Conservation (phyloP, 2,329 filamentous ascomycete genomes). For the Dothidotthia symphoricarpi region DNA sequence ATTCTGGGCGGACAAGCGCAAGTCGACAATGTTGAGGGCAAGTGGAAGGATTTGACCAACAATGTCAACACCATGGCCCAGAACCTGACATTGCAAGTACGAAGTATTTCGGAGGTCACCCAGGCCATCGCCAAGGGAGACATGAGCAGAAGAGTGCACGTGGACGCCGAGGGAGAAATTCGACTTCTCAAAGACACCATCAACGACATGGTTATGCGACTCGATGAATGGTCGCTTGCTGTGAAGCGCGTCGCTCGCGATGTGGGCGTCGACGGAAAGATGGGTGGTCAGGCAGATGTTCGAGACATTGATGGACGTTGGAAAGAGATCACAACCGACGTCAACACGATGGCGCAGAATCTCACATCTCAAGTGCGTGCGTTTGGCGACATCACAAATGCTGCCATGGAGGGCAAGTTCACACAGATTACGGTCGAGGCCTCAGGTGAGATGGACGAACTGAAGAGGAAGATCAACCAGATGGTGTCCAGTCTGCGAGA, state of each 20-base stretch:
- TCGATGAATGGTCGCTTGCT: slow-evolving; percentile 95
- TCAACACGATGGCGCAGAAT: slow-evolving; percentile 84
- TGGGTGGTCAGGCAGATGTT: slow-evolving; percentile 95
- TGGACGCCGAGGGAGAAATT: slow-evolving; percentile 93
- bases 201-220: slow-evolving; percentile 95
- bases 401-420: slow-evolving; percentile 95
- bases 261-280: slow-evolving; percentile 95
- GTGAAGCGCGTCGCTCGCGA: slow-evolving; percentile 94
- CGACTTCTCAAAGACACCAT: slow-evolving; percentile 92
- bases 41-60: slow-evolving; percentile 66
- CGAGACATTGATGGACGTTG: slow-evolving; percentile 89
- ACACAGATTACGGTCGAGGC: slow-evolving; percentile 96
- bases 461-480: slow-evolving; percentile 98
- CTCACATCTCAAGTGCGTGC: slow-evolving; percentile 95
- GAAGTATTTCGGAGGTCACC: slow-evolving; percentile 89
- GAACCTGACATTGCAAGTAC: slow-evolving; percentile 67
- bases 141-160: slow-evolving; percentile 93
- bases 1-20: slow-evolving; percentile 63
- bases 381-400: slow-evolving; percentile 97
- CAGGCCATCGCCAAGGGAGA: slow-evolving; percentile 94
- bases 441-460: slow-evolving; percentile 97
- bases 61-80: slow-evolving; percentile 68
- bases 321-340: slow-evolving; percentile 97
- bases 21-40: slow-evolving; percentile 64
- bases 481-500: slow-evolving; percentile 97